A percentile compares a stretch with the other conserved stretches of the same genome.
phyloP scores from a whole-genome alignment of 345 rosid genomes.

The Lumnitzera racemosa region DNA sequence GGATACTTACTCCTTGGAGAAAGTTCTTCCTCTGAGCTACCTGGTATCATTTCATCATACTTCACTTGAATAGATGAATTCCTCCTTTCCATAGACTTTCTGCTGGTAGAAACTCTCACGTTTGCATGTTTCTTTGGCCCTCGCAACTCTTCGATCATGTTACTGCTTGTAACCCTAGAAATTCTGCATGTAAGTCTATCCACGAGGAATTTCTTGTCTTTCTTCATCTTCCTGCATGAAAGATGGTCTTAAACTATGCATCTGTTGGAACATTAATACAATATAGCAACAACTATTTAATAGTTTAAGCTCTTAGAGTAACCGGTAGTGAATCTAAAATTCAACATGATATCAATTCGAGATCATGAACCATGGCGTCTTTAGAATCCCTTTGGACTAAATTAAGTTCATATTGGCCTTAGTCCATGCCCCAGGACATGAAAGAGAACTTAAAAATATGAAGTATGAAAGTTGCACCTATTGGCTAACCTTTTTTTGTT shows the following conservation, averaged over 20 bases:
- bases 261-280: not conserved
- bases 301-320: not conserved
- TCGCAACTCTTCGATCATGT: constrained; percentile 30
- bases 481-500: no score
- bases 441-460: no score
- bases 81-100: constrained; percentile 2
- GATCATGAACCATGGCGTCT: no score
- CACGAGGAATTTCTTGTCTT: constrained; percentile 32
- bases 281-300: not conserved
- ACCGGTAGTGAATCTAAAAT: not conserved
- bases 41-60: constrained; percentile 59
- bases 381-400: no score
- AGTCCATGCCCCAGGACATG: no score
- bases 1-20: constrained; percentile 21
- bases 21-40: constrained; percentile 8
- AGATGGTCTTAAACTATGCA: no score
- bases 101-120: constrained; percentile 3
- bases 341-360: no score
- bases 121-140: constrained; percentile 15
- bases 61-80: constrained; percentile 12
- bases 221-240: constrained; percentile 47
- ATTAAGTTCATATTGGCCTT: no score
- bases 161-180: constrained; percentile 35
- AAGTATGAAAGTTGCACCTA: no score
- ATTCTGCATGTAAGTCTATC: constrained; percentile 48